Conservation (phyloP, 2,329 filamentous ascomycete genomes). For the Xylaria sp. region DNA sequence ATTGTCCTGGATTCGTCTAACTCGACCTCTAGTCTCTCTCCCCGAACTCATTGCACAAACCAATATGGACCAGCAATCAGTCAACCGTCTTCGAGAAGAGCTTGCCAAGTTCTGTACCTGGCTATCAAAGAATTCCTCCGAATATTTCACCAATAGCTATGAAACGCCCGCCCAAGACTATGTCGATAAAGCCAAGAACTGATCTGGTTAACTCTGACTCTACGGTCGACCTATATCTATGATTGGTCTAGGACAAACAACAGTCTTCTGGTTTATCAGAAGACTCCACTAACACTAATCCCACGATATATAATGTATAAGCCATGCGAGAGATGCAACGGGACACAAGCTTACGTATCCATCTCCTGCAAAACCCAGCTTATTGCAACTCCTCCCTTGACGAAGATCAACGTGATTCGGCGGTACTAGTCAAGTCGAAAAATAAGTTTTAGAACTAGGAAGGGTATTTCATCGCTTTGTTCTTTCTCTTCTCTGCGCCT, state of each 20-base stretch:
- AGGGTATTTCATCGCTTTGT: background rate
- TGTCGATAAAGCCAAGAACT: conserved; percentile 69
- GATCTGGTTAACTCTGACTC: conserved; percentile 7
- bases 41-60: conserved; percentile 96
- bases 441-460: background rate
- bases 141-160: conserved; percentile 83
- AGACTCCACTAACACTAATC: background rate
- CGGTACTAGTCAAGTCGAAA: background rate
- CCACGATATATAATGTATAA: background rate
- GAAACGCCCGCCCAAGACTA: conserved; percentile 78
- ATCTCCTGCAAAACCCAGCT: background rate
- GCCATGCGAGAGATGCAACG: background rate
- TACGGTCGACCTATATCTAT: background rate
- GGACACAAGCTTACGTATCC: background rate
- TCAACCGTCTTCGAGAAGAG: conserved; percentile 88
- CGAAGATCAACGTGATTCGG: background rate
- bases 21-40: conserved; percentile 73
- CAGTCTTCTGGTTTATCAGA: background rate
- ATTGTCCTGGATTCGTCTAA: conserved; percentile 30
- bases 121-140: conserved; percentile 79
- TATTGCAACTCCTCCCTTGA: background rate
- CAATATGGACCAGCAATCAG: conserved; percentile 95
- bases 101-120: conserved; percentile 86
- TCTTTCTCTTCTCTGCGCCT: background rate
- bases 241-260: background rate